phyloP scores from a whole-genome alignment of 1,139 yeast genomes.

The Kodamaea arcana region DNA sequence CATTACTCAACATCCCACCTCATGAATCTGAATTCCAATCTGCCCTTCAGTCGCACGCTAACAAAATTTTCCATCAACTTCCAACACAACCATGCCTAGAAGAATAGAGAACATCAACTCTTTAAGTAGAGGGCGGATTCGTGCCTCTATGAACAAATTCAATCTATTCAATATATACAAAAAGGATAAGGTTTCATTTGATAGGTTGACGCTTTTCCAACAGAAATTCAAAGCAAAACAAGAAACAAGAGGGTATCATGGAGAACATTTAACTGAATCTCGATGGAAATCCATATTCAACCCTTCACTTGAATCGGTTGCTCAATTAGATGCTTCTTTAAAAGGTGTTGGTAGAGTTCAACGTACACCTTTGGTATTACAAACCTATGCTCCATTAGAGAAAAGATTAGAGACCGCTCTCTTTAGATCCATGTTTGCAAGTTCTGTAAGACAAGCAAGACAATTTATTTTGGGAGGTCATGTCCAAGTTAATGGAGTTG shows the following conservation, averaged over 20 bases:
- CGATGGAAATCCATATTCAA: slow-evolving; percentile 73
- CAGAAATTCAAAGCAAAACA: slow-evolving; percentile 91
- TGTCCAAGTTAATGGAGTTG: slow-evolving; percentile 80
- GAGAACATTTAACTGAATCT: slow-evolving; percentile 84
- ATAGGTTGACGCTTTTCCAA: slow-evolving; percentile 68
- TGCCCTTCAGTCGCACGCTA: too few species aligned
- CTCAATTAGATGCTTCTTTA: slow-evolving; percentile 74
- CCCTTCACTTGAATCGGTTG: slow-evolving; percentile 77
- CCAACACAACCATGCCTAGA: slow-evolving; percentile 65
- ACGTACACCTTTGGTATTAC: slow-evolving; percentile 77
- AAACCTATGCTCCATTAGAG: slow-evolving; percentile 85
- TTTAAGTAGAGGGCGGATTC: slow-evolving; percentile 67
- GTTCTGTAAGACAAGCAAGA: slow-evolving; percentile 91
- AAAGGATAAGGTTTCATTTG: slow-evolving; percentile 50
- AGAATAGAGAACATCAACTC: slow-evolving; percentile 56
- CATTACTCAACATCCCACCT: too few species aligned
- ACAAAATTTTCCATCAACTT: not conserved
- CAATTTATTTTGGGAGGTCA: slow-evolving; percentile 79
- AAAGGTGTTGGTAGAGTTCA: slow-evolving; percentile 48
- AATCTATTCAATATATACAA: slow-evolving; percentile 84
- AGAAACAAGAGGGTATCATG: slow-evolving; percentile 93
- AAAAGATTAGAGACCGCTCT: slow-evolving; percentile 85
- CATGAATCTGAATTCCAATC: too few species aligned
- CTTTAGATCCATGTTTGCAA: slow-evolving; percentile 89
- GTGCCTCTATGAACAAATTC: slow-evolving; percentile 90